phyloP scores from a whole-genome alignment of 2,329 filamentous ascomycete species.

The Emergomyces pasteurianus region DNA sequence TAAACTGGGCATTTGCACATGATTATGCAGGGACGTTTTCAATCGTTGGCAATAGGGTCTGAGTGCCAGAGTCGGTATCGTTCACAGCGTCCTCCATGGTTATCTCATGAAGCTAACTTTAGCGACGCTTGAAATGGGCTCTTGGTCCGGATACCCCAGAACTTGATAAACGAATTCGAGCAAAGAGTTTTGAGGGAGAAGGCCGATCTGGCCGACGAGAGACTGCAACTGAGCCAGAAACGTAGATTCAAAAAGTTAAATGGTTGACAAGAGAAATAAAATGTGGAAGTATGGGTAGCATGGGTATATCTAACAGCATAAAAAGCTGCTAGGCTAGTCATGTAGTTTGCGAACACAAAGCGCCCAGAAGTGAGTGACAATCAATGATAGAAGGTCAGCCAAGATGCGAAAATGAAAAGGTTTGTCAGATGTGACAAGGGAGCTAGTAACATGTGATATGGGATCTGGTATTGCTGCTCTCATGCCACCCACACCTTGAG shows the following conservation, averaged over 20 bases:
- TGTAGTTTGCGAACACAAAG: too few relatives aligned
- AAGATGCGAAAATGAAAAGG: too few relatives aligned
- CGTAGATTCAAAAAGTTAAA: neutral
- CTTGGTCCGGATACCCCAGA: neutral
- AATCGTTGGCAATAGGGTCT: neutral
- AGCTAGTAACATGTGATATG: too few relatives aligned
- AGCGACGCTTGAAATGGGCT: neutral
- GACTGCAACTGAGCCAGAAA: neutral
- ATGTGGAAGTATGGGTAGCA: too few relatives aligned
- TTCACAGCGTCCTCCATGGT: neutral
- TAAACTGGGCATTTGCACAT: neutral
- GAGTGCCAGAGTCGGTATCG: neutral
- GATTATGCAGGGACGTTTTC: neutral
- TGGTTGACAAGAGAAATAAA: neutral
- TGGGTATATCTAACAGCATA: too few relatives aligned
- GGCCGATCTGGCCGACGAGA: too few relatives aligned
- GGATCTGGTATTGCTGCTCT: too few relatives aligned
- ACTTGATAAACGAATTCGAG: neutral
- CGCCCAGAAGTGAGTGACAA: too few relatives aligned
- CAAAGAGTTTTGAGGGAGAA: neutral
- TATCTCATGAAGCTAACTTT: neutral
- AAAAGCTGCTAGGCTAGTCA: too few relatives aligned
- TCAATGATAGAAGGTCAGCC: too few relatives aligned
- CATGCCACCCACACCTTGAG: too few relatives aligned
- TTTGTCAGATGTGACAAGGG: too few relatives aligned